Conservation (phyloP, 352 stramenopile species). For the Phytophthora citricola region DNA sequence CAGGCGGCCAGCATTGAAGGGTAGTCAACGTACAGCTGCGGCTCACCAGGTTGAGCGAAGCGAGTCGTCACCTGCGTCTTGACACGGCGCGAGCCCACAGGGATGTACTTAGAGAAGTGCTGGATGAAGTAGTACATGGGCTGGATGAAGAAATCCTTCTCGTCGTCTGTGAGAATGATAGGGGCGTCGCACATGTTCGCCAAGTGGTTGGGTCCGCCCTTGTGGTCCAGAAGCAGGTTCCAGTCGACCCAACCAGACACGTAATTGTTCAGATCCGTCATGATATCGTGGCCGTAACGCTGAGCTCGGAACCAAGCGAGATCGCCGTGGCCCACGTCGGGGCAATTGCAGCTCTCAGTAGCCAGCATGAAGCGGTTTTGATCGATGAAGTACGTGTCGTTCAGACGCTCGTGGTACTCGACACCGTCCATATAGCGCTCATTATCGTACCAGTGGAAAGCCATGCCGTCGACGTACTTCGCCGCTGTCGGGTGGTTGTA, state of each 20-base stretch:
- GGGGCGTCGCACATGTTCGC: constrained; percentile 80
- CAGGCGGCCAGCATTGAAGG: constrained; percentile 65
- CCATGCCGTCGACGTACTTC: constrained; percentile 91
- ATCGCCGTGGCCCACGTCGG: constrained; percentile 58
- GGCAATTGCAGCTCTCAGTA: constrained; percentile 84
- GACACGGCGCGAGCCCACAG: constrained; percentile 74
- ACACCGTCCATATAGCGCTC: constrained; percentile 79
- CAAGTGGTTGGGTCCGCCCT: constrained; percentile 90
- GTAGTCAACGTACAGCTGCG: constrained; percentile 70
- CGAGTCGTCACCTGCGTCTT: constrained; percentile 53
- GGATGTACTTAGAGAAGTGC: constrained; percentile 91
- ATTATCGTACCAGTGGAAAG: constrained; percentile 92
- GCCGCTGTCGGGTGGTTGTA: constrained; percentile 61
- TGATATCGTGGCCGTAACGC: constrained; percentile 91
- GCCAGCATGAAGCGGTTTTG: constrained; percentile 71
- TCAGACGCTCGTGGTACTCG: constrained; percentile 76
- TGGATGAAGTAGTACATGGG: constrained; percentile 93
- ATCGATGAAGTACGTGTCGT: constrained; percentile 84
- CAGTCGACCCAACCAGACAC: constrained; percentile 93
- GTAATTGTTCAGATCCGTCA: constrained; percentile 91
- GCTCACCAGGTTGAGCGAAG: constrained; percentile 64
- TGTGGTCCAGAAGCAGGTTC: constrained; percentile 92
- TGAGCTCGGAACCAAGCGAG: constrained; percentile 87
- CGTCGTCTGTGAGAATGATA: constrained; percentile 80
- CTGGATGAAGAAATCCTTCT: constrained; percentile 76